phyloP scores from a whole-genome alignment of 139 green algal genomes.

The Picochlorum costavermella region DNA sequence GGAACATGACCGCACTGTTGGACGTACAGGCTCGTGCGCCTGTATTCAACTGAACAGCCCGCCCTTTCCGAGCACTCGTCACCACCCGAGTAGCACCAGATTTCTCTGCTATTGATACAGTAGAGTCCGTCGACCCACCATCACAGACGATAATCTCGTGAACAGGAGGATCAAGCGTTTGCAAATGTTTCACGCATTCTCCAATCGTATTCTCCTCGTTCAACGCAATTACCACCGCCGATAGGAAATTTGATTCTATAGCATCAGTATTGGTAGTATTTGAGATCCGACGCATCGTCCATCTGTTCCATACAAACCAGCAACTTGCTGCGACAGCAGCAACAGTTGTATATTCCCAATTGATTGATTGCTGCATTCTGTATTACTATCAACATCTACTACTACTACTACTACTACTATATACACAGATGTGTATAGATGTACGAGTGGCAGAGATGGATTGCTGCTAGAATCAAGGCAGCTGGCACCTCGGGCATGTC shows the following conservation, averaged over 20 bases:
- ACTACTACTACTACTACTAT: too few species aligned
- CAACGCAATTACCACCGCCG: constrained; percentile 40
- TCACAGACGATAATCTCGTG: constrained; percentile 74
- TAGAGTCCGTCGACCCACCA: constrained; percentile 57
- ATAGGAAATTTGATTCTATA: not conserved
- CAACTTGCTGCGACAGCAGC: too few species aligned
- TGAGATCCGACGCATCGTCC: too few species aligned
- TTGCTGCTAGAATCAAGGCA: too few species aligned
- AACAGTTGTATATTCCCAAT: too few species aligned
- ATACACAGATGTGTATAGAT: too few species aligned
- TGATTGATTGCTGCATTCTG: too few species aligned
- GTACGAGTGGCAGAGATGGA: too few species aligned
- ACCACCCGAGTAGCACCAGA: constrained; percentile 6
- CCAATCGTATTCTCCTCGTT: constrained; percentile 52
- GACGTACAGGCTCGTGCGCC: constrained; percentile 36
- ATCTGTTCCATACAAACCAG: too few species aligned
- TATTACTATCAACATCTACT: too few species aligned
- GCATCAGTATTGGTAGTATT: too few species aligned
- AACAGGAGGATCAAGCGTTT: constrained; percentile 29
- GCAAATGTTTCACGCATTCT: constrained; percentile 20
- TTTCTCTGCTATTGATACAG: constrained; percentile 21
- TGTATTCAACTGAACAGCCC: constrained; percentile 70
- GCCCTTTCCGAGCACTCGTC: constrained; percentile 20
- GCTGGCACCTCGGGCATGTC: too few species aligned
- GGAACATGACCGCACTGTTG: constrained; percentile 34